Conservation (phyloP, 2,329 filamentous ascomycete species). For the Botrytis hyacinthi region DNA sequence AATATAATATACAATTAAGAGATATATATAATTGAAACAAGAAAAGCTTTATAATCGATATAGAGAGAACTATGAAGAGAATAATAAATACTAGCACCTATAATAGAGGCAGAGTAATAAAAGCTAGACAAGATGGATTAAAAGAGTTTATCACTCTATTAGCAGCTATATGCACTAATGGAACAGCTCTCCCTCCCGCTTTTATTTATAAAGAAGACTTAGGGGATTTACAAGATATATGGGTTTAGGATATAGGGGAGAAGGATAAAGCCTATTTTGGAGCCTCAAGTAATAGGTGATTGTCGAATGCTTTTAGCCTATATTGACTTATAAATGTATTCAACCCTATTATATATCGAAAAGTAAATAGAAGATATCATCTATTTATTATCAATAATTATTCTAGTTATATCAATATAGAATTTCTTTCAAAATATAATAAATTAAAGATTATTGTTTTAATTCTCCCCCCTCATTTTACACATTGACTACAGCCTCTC, state of each 20-base stretch:
- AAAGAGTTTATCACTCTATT: neutral
- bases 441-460: neutral
- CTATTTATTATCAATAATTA: neutral
- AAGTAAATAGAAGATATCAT: neutral
- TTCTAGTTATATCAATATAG: conserved; percentile 18
- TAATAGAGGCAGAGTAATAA: neutral
- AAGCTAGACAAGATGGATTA: neutral
- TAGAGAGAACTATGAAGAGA: neutral
- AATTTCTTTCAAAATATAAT: conserved; percentile 4
- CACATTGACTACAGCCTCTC: neutral
- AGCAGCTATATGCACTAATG: neutral
- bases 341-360: neutral
- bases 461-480: neutral
- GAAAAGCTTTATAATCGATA: neutral
- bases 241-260: neutral
- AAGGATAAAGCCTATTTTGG: neutral
- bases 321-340: neutral
- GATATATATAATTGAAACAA: neutral
- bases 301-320: neutral
- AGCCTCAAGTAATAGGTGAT: neutral
- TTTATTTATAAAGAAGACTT: neutral
- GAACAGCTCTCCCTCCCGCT: neutral
- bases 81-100: neutral
- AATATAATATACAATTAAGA: neutral
- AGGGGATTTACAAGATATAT: neutral